Percentiles rank a stretch among this genome's conserved stretches.
Evolutionary conservation across 495 filamentous ascomycete species (phyloP).

Genomic region (Oleoguttula mirabilis): DNA sequence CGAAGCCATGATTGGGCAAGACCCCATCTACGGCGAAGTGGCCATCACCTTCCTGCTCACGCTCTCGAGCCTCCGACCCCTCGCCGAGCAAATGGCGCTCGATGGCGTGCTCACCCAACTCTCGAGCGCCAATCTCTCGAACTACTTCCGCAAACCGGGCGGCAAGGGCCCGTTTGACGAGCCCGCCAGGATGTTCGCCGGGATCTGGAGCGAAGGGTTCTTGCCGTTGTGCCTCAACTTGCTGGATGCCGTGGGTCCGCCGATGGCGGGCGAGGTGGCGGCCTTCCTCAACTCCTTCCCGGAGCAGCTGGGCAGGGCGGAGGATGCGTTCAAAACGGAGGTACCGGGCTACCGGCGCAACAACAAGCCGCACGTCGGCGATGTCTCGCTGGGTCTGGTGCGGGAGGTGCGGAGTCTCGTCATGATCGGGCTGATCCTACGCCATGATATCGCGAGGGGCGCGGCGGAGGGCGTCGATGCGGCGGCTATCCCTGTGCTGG

Average conservation of each 20-base stretch:
- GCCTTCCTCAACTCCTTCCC: slow-evolving; percentile 79
- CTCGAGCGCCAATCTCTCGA: slow-evolving; percentile 60
- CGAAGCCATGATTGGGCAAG: slow-evolving; percentile 40
- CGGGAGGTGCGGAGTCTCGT: slow-evolving; percentile 67
- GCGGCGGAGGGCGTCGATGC: slow-evolving; percentile 45
- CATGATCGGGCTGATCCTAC: slow-evolving; percentile 55
- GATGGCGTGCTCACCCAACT: slow-evolving; percentile 70
- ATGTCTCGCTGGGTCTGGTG: slow-evolving; percentile 57
- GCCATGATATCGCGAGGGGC: slow-evolving; percentile 46
- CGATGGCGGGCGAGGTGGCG: slow-evolving; percentile 66
- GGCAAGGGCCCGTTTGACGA: slow-evolving; percentile 59
- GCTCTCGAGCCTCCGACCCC: slow-evolving; percentile 62
- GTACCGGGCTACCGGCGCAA: slow-evolving; percentile 9
- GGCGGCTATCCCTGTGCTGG: slow-evolving; percentile 50
- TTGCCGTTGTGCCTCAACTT: slow-evolving; percentile 86
- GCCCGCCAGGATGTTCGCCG: slow-evolving; percentile 51
- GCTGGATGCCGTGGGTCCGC: slow-evolving; percentile 63
- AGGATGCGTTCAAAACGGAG: slow-evolving; percentile 41
- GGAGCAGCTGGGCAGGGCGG: slow-evolving; percentile 51
- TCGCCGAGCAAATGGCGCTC: slow-evolving; percentile 81
- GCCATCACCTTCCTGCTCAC: slow-evolving; percentile 78
- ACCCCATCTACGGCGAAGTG: slow-evolving; percentile 90
- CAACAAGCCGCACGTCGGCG: slow-evolving; percentile 29
- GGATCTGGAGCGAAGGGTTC: slow-evolving; percentile 84
- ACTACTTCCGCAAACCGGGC: slow-evolving; percentile 56